These are phyloP conservation scores for Macrotyloma uniflorum DNA, from an alignment of 306 rosid genomes.

Conservation along the genomic window DNA sequence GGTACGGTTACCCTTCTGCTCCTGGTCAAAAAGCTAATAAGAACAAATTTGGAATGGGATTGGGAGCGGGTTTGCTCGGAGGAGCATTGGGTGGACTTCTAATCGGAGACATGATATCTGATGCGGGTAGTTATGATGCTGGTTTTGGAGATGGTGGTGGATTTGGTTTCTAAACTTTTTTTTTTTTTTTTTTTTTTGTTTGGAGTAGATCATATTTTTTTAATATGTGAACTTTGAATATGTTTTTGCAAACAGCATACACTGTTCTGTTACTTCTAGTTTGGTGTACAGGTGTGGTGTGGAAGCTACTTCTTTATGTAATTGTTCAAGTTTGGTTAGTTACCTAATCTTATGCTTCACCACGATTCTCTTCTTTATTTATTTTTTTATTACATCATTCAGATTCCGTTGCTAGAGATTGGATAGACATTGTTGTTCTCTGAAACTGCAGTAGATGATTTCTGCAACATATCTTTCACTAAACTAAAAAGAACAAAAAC, in stretches of 20 bases:
- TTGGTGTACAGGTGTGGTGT: neutral
- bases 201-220: neutral
- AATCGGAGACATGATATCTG: conserved; percentile 70
- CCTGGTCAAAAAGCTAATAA: conserved; percentile 38
- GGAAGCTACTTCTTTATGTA: neutral
- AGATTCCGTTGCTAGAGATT: too few relatives aligned
- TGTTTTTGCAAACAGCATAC: neutral
- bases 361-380: neutral
- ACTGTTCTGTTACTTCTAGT: neutral
- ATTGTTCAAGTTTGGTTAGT: neutral
- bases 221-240: neutral
- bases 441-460: too few relatives aligned
- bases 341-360: neutral
- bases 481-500: too few relatives aligned
- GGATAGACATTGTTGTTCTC: too few relatives aligned
- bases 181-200: too few relatives aligned
- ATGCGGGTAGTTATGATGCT: conserved; percentile 41
- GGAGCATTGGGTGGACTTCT: conserved; percentile 76
- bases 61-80: conserved; percentile 78
- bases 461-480: too few relatives aligned
- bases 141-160: conserved; percentile 46
- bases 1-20: conserved; percentile 46
- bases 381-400: too few relatives aligned
- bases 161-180: conserved; percentile 12
- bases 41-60: conserved; percentile 61